Base-by-base conservation (phyloP, 495 filamentous ascomycete species). In the Friedmanniomyces simplex region DNA sequence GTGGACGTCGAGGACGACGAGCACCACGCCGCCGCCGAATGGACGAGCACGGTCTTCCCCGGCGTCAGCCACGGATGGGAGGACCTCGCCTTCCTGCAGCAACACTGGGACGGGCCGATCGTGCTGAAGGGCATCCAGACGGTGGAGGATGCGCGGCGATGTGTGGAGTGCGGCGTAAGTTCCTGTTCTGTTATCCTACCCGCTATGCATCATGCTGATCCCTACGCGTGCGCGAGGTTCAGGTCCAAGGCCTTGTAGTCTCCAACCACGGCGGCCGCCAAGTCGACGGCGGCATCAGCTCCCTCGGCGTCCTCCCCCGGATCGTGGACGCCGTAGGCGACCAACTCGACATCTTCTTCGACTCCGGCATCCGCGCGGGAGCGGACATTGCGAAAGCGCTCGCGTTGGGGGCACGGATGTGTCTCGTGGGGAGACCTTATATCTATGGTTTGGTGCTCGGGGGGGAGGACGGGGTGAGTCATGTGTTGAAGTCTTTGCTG, bases 221-320 rank as follows among this genome's bases (percentile, higher is more conserved):
- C n/a, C n/a, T n/a, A n/a, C n/a, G n/a, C n/a, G n/a, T n/a, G n/a
- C n/a, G n/a, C n/a, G n/a, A n/a, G n/a, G n/a, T n/a, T n/a, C n/a
- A n/a, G n/a, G n/a, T n/a, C n/a, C n/a, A 80, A 36, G 79, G 78
- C 0, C 77, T 80, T 52, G 68, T 79, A 34, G 76, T 80, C 6
- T 77, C 74, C 0, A 82, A 82, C 58, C 78, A 80, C 63, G 78
- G 78, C 39, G 62, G 65, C 13, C 41, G 67, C 21, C 69, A 71
- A 53, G 55, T 69, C 12, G 59, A 72, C 49, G 67, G 69, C 11
- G 67, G 60, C 12, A 59, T 68, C 24, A 55, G 65, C 11, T 60
- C 55, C 21, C 58, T 72, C 7, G 66, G 66, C 53, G 62, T 68
- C 24, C 66, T 72, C 8, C 67, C 65, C 22, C 58, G 66, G 43